Evolutionary conservation across 176 grass and related monocot species (phyloP), one percentile per base, ranked within the genome.

Genomic region (Chrysopogon serrulatus): DNA sequence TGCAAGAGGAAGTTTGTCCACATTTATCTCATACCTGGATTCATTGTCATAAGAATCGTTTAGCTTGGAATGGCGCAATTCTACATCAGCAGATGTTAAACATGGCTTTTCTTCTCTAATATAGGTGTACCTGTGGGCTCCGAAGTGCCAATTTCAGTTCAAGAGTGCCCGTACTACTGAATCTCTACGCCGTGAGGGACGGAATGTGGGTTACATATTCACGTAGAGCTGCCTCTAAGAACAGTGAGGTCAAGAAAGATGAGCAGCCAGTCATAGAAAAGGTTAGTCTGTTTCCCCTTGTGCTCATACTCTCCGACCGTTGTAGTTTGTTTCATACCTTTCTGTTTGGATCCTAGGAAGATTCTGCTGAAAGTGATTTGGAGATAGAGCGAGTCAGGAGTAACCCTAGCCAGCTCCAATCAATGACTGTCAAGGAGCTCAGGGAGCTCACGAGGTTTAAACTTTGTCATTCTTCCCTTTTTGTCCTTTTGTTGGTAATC

Each of bases 381-480:
- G 92, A 83, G 77, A 79, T 93, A 37, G 87, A 93, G 76, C 57
- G n/a, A 75, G 40, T 95, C 21, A 90, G 76, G 64, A 82, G 54
- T 40, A 87, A 94, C 75, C 87, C 91, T 78, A 61, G 83, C 51
- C 90, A 65, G 79, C 91, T 95, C 68, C 87, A 91, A 40, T 88
- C 86, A 47, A 91, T 93, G 95, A 98, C 92, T 33, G 77, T 95
- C 37, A 98, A 88, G 62, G 91, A 98, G 65, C 87, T 98, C 63
- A 95, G 87, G 76, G 79, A 88, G 82, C 78, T 95, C 28, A 93
- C 84, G 36, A 93, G 87, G 92, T 95, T 81, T 18, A 71, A 36
- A 73, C 23, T 62, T 76, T 40, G 15, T 9, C 77, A 76, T 27
- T 79, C 49, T 86, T 61, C 11, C 16, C 31, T 40, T 79, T 64